These are phyloP conservation scores for Colletotrichum gigasporum DNA, from an alignment of 2,329 filamentous ascomycete genomes.

Conservation along the genomic window DNA sequence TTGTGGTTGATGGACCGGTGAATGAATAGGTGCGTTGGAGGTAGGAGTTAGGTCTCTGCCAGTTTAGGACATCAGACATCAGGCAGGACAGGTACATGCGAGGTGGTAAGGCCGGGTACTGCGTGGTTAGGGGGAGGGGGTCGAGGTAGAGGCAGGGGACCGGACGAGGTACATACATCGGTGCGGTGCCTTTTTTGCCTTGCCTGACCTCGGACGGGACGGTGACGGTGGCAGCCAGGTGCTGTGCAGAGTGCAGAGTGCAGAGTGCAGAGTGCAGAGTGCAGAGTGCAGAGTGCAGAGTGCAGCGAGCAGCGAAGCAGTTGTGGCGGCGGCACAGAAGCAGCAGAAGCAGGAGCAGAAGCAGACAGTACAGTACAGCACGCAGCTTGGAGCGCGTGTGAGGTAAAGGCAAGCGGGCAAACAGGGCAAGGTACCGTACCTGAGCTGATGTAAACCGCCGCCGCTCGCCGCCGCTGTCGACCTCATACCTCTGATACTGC, in stretches of 20 bases:
- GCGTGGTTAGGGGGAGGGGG: background rate
- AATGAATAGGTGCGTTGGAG: background rate
- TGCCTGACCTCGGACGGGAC: too few relatives aligned
- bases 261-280: background rate
- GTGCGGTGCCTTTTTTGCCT: too few relatives aligned
- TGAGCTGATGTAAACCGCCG: background rate
- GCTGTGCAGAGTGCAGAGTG: too few relatives aligned
- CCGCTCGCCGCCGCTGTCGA: background rate
- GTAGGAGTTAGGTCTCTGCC: slow-evolving; percentile 9
- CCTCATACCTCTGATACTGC: background rate
- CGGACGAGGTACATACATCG: too few relatives aligned
- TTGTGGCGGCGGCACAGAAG: too few relatives aligned
- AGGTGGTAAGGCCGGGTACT: background rate
- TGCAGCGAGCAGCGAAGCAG: background rate
- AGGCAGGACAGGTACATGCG: background rate
- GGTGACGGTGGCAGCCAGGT: too few relatives aligned
- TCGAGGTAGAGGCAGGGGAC: background rate
- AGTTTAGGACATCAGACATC: slow-evolving; percentile 10
- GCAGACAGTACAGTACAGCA: background rate
- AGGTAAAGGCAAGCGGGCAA: slow-evolving; percentile 2
- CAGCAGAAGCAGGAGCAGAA: background rate
- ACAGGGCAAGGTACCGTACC: background rate
- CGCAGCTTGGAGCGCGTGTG: background rate
- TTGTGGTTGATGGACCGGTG: slow-evolving; percentile 15
- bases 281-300: background rate